These are phyloP conservation scores for Penicillium nordicum DNA, from an alignment of 2,329 filamentous ascomycete genomes.

Conservation along the genomic window DNA sequence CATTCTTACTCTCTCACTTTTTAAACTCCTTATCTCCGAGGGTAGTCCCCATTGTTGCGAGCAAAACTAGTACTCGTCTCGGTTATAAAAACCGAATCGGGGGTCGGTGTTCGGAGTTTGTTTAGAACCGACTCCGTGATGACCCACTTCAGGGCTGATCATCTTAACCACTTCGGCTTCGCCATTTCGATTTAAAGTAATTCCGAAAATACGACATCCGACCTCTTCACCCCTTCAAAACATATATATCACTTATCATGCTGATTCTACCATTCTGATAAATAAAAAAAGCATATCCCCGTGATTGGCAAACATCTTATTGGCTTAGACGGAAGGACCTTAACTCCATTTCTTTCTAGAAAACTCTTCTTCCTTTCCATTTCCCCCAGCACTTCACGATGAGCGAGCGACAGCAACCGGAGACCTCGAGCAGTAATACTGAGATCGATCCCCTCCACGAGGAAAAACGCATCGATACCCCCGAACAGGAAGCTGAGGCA, in stretches of 20 bases:
- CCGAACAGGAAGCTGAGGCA: constrained; percentile 1
- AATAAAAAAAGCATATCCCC: no score
- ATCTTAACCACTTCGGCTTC: not conserved
- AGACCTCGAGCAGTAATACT: constrained; percentile 17
- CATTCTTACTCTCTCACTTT: not conserved
- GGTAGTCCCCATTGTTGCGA: no score
- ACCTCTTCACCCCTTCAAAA: not conserved
- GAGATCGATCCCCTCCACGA: constrained; percentile 1
- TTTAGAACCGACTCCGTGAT: not conserved
- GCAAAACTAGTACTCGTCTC: not conserved
- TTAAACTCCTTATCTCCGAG: not conserved
- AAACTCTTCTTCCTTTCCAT: not conserved
- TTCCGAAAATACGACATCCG: not conserved
- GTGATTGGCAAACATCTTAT: not conserved
- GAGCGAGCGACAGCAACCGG: constrained; percentile 3
- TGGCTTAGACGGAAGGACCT: not conserved
- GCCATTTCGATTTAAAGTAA: no score
- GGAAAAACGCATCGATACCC: constrained; percentile 12
- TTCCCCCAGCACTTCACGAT: constrained; percentile 7
- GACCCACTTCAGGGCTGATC: not conserved
- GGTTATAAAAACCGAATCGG: not conserved
- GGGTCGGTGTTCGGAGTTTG: not conserved
- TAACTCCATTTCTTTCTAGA: not conserved
- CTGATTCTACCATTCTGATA: not conserved
- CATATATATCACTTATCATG: not conserved